Evolutionary conservation across 495 filamentous ascomycete genomes (phyloP).

Genomic region (Aspergillus asperescens): DNA sequence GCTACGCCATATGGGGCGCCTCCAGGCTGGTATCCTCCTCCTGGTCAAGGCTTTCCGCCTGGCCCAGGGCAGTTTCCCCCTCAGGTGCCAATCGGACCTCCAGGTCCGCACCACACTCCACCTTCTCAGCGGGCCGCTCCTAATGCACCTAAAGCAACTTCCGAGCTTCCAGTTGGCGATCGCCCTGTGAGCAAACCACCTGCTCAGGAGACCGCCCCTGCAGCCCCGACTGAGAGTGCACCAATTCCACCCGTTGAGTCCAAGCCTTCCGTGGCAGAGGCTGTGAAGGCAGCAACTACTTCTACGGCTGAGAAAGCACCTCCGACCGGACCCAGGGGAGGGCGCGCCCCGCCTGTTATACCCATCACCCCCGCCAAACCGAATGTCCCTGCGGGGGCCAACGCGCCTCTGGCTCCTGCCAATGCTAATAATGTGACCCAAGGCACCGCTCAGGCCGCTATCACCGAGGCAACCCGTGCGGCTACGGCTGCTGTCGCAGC

Average conservation of each 20-base stretch:
- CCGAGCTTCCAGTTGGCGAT: conserved; percentile 42
- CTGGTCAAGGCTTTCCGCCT: conserved; percentile 72
- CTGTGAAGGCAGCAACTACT: conserved; percentile 48
- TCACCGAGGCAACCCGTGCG: conserved; percentile 72
- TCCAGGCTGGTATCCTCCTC: conserved; percentile 73
- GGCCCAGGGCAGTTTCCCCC: conserved; percentile 53
- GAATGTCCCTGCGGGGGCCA: conserved; percentile 38
- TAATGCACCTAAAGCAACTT: conserved; percentile 32
- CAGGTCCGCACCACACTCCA: conserved; percentile 43
- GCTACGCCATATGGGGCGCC: conserved; percentile 60
- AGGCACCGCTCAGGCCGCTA: conserved; percentile 32
- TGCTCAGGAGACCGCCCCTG: conserved; percentile 28
- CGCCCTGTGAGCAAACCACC: conserved; percentile 32
- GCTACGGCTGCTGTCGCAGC: conserved; percentile 82
- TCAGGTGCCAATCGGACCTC: conserved; percentile 49
- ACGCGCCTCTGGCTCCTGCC: conserved; percentile 27
- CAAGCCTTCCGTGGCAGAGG: conserved; percentile 54
- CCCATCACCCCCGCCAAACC: conserved; percentile 45
- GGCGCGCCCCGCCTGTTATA: conserved; percentile 69
- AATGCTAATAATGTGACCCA: conserved; percentile 29
- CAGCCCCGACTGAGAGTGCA: conserved; percentile 29
- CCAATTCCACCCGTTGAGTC: conserved; percentile 60
- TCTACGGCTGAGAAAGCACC: conserved; percentile 41
- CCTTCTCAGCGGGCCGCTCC: conserved; percentile 40
- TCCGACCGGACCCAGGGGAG: conserved; percentile 60